Evolutionary conservation across 2,329 filamentous ascomycete species (phyloP), one percentile per base, ranked within the genome.

Genomic region (Hypoxylon sp.): DNA sequence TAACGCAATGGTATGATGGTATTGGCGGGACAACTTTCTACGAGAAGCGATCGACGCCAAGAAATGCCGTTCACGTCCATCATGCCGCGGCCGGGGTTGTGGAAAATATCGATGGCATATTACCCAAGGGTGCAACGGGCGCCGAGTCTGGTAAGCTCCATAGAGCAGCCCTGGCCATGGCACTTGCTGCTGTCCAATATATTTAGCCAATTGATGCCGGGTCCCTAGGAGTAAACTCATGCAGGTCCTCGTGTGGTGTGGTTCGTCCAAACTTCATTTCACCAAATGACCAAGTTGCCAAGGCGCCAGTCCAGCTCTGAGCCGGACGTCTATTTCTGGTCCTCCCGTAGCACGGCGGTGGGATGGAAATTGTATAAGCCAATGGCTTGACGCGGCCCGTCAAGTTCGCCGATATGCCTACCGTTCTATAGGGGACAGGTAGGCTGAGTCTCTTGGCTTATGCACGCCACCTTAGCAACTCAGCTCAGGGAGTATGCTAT

Each of bases 71-170:
- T 67, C 69, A 65, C 63, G 73, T 69, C 70, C 58, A 69, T 70
- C 68, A 72, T 72, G 70, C 70, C 71, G 68, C 72, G 72, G 66
- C 64, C 70, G 66, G 72, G 73, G 70, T 75, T 37, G 61, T 68
- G 70, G 73, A 74, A 74, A 72, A 72, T 73, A 71, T 74, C 71
- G 64, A 61, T 61, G 56, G 50, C 68, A 76, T 62, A 75, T 76
- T 75, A 76, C 64, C 75, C 74, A 74, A 57, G 66, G 69, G 59
- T 54, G 67, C 58, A 71, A 49, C 56, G 68, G 54, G 44, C 57
- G 75, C 73, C 75, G 74, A 76, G 74, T 71, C 62, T 50, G 50
- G 59, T 60, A 69, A 53, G 49, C 54, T 73, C 66, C 68, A 64
- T 66, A 37, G 51, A 70, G 69, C 59, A 44, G 68, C 66, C 70